A percentile compares a stretch with the other conserved stretches of the same genome.
Evolutionary conservation across 169 alveolate genomes (phyloP).

Genomic region (Theileria orientalis): DNA sequence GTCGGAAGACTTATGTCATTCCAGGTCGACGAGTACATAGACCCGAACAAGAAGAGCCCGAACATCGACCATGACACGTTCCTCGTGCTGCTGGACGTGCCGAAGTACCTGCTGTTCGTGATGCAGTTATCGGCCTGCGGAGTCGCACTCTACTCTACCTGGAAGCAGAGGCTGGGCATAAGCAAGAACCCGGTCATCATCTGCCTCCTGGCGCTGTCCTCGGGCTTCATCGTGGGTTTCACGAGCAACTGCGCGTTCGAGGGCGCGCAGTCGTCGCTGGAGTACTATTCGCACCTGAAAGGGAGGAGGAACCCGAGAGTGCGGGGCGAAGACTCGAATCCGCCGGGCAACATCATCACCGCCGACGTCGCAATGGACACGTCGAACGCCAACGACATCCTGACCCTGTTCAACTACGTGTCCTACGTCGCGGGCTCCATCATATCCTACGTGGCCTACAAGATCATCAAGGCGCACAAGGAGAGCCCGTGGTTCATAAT

Average conservation of each 20-base stretch:
- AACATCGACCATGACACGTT: background rate
- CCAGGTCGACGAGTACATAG: background rate
- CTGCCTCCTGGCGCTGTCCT: background rate
- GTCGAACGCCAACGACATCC: background rate
- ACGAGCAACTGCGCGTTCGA: background rate
- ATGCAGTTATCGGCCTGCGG: background rate
- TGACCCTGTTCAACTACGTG: background rate
- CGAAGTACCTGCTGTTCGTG: background rate
- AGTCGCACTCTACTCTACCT: slow-evolving; percentile 1
- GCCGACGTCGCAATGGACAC: background rate
- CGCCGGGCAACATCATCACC: too few species aligned
- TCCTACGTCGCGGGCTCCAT: background rate
- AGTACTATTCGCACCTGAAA: background rate
- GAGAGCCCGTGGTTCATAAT: background rate
- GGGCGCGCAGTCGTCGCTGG: background rate
- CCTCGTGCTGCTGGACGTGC: background rate
- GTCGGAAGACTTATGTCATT: background rate
- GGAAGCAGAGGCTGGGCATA: background rate
- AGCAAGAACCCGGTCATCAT: background rate
- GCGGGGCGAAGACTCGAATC: background rate
- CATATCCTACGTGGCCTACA: background rate
- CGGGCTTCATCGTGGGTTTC: background rate
- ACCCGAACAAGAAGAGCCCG: background rate
- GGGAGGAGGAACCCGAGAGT: background rate
- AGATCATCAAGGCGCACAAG: background rate